Base-by-base conservation (phyloP, 352 stramenopile genomes). In the Globisporangium iwayamae region DNA sequence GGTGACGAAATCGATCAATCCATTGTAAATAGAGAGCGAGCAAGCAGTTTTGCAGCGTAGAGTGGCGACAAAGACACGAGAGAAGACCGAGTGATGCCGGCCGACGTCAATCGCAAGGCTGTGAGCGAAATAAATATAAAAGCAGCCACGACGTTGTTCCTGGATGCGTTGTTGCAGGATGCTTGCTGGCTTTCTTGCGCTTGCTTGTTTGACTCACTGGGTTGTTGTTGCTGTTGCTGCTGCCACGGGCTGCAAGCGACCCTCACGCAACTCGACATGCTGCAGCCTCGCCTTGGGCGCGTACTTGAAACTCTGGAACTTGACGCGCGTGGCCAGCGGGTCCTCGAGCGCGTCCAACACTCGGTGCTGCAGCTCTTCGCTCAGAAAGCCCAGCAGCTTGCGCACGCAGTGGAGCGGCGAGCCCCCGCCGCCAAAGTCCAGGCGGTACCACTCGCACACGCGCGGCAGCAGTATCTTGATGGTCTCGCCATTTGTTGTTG, bases 311-410 rank as follows among this genome's bases (percentile, higher is more conserved):
- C 68, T 62, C 0, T 72, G 65, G 60, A 76, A 93, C 66, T 81
- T 85, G 55, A 79, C 79, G 32, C 78, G 82, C 13, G 90, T 68
- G 16, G 75, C 70, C 18, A 69, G 59, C 25, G 69, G 63, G 30
- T 79, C 75, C 25, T 87, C 77, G 10, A 87, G 65, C 2, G 76
- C 74, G 4, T 72, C 68, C 6, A 89, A 68, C 43, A 81, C 79
- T 22, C 81, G 65, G 16, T 79, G 47, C 63, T 90, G 82, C 52
- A 74, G 46, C 3, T 54, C 56, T 13, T 65, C 72, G 20, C 76
- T 68, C 60, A 95, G 72, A 60, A 89, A 95, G 0, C 86, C 86
- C 28, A 93, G 57, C 20, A 95, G 55, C 68, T 93, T 93, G 41
- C 86, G 79, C 34, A 83, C 79, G 39, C 83, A 94, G 39, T 86